Conservation (phyloP, 176 grass and related monocot species). For the Triticum timopheevii region DNA sequence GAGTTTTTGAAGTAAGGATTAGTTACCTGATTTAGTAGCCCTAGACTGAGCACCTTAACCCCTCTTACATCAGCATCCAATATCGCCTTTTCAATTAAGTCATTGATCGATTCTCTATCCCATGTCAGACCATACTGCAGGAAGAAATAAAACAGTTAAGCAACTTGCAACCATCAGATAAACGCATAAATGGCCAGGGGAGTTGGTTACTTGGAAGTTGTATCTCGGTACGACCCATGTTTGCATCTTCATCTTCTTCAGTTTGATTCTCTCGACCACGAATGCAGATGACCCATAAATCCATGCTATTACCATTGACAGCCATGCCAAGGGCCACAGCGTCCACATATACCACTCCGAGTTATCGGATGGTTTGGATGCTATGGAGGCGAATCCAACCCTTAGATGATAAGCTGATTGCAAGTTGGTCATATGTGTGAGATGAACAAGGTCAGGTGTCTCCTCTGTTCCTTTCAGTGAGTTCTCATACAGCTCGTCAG, state of each 20-base stretch:
- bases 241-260: slow-evolving; percentile 69
- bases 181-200: not conserved
- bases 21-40: slow-evolving; percentile 74
- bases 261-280: slow-evolving; percentile 70
- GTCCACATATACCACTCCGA: slow-evolving; percentile 61
- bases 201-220: slow-evolving; percentile 73
- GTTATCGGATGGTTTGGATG: slow-evolving; percentile 58
- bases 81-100: slow-evolving; percentile 89
- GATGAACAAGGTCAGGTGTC: slow-evolving; percentile 64
- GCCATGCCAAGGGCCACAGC: slow-evolving; percentile 58
- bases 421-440: slow-evolving; percentile 79
- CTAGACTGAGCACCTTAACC: slow-evolving; percentile 77
- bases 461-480: slow-evolving; percentile 70
- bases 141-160: slow-evolving; percentile 20
- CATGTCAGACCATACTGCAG: slow-evolving; percentile 68
- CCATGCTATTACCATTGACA: slow-evolving; percentile 70
- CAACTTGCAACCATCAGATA: slow-evolving; percentile 9
- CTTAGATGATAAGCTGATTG: slow-evolving; percentile 73
- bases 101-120: slow-evolving; percentile 84
- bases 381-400: slow-evolving; percentile 80
- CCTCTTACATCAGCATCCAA: slow-evolving; percentile 74
- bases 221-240: slow-evolving; percentile 90
- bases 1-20: slow-evolving; percentile 3
- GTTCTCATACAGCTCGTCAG: slow-evolving; percentile 71
- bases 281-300: slow-evolving; percentile 71